Evolutionary conservation across 768 basidiomycete genomes (phyloP).

Genomic region (Amanita fuliginea): DNA sequence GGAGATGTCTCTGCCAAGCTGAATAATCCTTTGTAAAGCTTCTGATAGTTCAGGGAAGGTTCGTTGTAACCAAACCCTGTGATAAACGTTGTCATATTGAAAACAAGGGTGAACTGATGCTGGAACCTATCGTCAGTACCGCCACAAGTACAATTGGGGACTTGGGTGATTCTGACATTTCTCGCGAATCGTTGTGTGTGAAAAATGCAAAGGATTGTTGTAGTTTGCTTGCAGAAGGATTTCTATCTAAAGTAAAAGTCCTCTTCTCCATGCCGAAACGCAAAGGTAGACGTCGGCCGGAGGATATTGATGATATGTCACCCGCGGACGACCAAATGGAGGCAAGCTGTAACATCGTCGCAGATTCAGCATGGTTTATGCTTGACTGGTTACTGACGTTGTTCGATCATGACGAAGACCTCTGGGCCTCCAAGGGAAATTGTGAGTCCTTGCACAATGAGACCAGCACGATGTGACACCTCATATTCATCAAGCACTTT

Average conservation of each 20-base stretch:
- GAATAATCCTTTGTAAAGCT: too few relatives aligned
- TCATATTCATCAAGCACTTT: constrained; percentile 13
- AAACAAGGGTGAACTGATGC: too few relatives aligned
- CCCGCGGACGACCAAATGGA: constrained; percentile 4
- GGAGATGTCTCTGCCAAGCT: too few relatives aligned
- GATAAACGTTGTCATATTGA: too few relatives aligned
- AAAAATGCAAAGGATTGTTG: constrained; percentile 45
- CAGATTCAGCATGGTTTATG: constrained; percentile 56
- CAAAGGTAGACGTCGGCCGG: constrained; percentile 23
- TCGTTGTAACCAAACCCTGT: too few relatives aligned
- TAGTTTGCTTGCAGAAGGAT: constrained; percentile 47
- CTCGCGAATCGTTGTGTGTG: constrained; percentile 42
- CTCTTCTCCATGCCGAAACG: constrained; percentile 18
- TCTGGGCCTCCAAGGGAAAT: constrained; percentile 13
- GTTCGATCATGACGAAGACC: constrained; percentile 57
- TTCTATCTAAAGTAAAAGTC: constrained; percentile 26
- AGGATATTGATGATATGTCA: constrained; percentile 13
- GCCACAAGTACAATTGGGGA: constrained; percentile 16
- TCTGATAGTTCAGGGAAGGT: too few relatives aligned
- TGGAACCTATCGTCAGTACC: constrained; percentile 11
- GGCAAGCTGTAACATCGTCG: constrained; percentile 28
- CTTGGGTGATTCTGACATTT: constrained; percentile 45
- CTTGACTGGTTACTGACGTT: constrained; percentile 59
- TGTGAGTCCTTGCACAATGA: constrained; percentile 16
- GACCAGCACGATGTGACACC: constrained; percentile 18